Evolutionary conservation across 352 stramenopile genomes (phyloP).

Genomic region (Phytophthora pinifolia): DNA sequence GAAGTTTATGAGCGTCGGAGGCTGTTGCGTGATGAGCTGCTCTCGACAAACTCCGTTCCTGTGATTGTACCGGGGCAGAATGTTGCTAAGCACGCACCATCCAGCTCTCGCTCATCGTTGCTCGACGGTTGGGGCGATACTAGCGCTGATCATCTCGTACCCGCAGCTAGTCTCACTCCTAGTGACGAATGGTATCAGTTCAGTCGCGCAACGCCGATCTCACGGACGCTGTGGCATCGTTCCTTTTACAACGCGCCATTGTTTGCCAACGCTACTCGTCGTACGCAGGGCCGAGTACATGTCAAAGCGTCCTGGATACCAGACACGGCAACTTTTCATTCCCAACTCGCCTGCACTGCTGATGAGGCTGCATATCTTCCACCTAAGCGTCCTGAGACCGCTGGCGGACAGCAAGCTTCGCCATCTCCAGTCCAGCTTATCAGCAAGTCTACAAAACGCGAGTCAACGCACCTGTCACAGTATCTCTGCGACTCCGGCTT

Average conservation of each 20-base stretch:
- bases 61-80: conserved; percentile 52
- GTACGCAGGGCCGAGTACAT: conserved; percentile 48
- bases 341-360: not conserved
- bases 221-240: conserved; percentile 44
- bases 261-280: conserved; percentile 42
- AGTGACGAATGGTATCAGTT: conserved; percentile 81
- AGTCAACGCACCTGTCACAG: conserved; percentile 17
- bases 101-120: conserved; percentile 1
- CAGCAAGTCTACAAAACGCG: conserved; percentile 15
- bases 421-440: conserved; percentile 21
- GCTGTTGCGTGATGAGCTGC: conserved; percentile 31
- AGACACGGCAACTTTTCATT: not conserved
- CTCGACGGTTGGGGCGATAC: conserved; percentile 11
- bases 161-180: conserved; percentile 45
- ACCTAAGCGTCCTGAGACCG: conserved; percentile 25
- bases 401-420: conserved; percentile 7
- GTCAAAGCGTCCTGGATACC: conserved; percentile 46
- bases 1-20: conserved; percentile 50
- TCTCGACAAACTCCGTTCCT: conserved; percentile 55
- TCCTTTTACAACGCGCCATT: conserved; percentile 60
- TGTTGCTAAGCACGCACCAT: conserved; percentile 10
- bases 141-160: conserved; percentile 17
- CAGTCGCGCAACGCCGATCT: conserved; percentile 45
- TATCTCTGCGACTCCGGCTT: conserved; percentile 35
- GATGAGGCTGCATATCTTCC: conserved; percentile 20